A percentile compares a stretch with the other conserved stretches of the same genome.
Conservation (phyloP, 2,329 filamentous ascomycete species). For the Neofusicoccum cordaticola region DNA sequence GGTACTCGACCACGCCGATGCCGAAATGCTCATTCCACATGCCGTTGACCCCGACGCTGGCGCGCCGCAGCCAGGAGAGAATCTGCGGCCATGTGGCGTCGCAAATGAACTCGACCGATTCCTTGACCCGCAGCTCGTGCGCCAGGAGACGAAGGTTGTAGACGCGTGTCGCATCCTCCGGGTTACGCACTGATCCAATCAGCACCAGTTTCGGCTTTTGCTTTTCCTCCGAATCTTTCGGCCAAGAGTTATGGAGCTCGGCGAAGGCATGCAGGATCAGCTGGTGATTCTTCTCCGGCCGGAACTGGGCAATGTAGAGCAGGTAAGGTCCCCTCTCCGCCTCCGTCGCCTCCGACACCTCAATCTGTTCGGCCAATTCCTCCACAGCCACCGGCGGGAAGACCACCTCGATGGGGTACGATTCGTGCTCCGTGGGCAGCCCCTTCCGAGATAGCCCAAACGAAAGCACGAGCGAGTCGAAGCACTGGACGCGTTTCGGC, state of each 20-base stretch:
- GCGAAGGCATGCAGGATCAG: constrained; percentile 84
- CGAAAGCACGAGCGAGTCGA: constrained; percentile 16
- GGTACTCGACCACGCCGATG: constrained; percentile 97
- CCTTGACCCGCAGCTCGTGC: constrained; percentile 73
- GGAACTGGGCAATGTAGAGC: constrained; percentile 95
- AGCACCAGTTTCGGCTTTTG: constrained; percentile 68
- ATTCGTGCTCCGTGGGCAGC: constrained; percentile 6
- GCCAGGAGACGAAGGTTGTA: constrained; percentile 84
- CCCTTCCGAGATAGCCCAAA: constrained; percentile 7
- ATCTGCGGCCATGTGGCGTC: constrained; percentile 89
- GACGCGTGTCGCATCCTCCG: constrained; percentile 74
- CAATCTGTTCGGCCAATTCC: constrained; percentile 73
- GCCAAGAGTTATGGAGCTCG: constrained; percentile 56
- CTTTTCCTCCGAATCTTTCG: constrained; percentile 43
- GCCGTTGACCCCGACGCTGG: constrained; percentile 86
- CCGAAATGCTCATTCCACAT: constrained; percentile 99
- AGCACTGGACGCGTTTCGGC: constrained; percentile 1
- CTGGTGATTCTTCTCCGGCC: constrained; percentile 93
- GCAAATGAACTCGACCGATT: constrained; percentile 80
- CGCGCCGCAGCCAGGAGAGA: constrained; percentile 70
- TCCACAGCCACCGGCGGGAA: constrained; percentile 91
- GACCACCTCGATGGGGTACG: constrained; percentile 62
- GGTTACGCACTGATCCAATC: constrained; percentile 88
- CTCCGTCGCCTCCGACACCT: constrained; percentile 68
- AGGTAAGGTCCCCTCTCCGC: constrained; percentile 67